A percentile compares a stretch with the other conserved stretches of the same genome.
Evolutionary conservation across 768 basidiomycete genomes (phyloP).

Genomic region (Boletus rubescentipes): DNA sequence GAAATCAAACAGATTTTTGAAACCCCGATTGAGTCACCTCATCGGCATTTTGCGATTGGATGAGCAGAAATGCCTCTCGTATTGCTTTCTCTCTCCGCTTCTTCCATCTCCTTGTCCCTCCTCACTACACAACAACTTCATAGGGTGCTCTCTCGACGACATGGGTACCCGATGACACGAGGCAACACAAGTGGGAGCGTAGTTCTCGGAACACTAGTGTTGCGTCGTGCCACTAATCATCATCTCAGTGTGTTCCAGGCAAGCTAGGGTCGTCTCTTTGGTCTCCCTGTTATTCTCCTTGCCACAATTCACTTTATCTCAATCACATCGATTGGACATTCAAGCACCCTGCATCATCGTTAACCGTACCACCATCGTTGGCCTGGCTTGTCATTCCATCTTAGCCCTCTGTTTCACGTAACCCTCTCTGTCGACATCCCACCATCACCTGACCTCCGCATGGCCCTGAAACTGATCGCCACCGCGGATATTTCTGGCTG

Average conservation of each 20-base stretch:
- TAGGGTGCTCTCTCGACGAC: neutral
- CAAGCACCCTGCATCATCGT: neutral
- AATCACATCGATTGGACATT: neutral
- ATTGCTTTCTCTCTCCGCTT: no score
- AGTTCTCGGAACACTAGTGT: constrained; percentile 45
- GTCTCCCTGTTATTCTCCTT: neutral
- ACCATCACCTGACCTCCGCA: constrained; percentile 9
- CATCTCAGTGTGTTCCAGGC: neutral
- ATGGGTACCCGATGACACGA: constrained; percentile 6
- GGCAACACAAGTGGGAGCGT: constrained; percentile 42
- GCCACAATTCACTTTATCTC: no score
- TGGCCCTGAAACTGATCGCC: neutral
- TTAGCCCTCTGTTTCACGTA: neutral
- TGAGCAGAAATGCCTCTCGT: neutral
- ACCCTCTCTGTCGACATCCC: neutral
- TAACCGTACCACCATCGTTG: neutral
- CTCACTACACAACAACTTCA: neutral
- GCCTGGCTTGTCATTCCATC: neutral
- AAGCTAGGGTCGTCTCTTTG: no score
- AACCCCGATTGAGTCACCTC: neutral
- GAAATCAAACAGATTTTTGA: no score
- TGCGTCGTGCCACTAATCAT: constrained; percentile 14
- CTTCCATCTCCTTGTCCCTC: neutral
- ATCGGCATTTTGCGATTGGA: neutral
- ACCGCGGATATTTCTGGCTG: neutral